Percentiles rank a stretch among this genome's conserved stretches.
Evolutionary conservation across 495 filamentous ascomycete genomes (phyloP).

Genomic region (Melanomma pulvis-pyrius): DNA sequence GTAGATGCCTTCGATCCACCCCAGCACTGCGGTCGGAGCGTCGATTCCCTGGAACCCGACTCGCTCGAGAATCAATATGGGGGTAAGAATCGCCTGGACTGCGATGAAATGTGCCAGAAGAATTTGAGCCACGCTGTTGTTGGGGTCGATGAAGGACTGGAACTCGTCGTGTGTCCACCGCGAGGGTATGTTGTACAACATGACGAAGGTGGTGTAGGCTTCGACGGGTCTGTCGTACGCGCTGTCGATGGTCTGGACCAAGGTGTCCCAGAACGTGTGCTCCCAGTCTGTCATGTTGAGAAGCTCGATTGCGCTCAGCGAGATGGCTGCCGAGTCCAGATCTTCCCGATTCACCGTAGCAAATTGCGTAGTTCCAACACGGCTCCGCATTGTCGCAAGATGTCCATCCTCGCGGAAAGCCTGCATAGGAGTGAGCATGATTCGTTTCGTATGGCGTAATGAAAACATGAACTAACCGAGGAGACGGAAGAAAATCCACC

Average conservation of each 20-base stretch:
- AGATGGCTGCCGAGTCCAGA: constrained; percentile 31
- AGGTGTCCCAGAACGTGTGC: constrained; percentile 24
- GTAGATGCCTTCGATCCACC: constrained; percentile 38
- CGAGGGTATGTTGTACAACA: constrained; percentile 47
- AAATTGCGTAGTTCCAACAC: constrained; percentile 19
- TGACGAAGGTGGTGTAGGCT: constrained; percentile 44
- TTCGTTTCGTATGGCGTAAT: constrained; percentile 9
- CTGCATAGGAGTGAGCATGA: background rate
- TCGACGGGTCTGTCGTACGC: constrained; percentile 32
- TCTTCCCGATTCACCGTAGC: constrained; percentile 19
- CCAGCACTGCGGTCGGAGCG: constrained; percentile 30
- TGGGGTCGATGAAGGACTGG: constrained; percentile 54
- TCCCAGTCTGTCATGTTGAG: constrained; percentile 31
- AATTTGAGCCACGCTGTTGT: constrained; percentile 53
- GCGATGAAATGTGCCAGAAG: constrained; percentile 63
- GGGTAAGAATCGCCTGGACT: constrained; percentile 59
- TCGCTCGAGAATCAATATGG: constrained; percentile 37
- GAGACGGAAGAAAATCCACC: constrained; percentile 33
- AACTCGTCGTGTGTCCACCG: constrained; percentile 58
- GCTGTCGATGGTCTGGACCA: constrained; percentile 29
- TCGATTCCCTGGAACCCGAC: constrained; percentile 36
- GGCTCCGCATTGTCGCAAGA: constrained; percentile 30
- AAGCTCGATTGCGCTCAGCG: constrained; percentile 21
- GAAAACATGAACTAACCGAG: constrained; percentile 1
- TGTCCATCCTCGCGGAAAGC: constrained; percentile 36